Evolutionary conservation across 2,329 filamentous ascomycete genomes (phyloP).

Genomic region (Apiospora koreana): DNA sequence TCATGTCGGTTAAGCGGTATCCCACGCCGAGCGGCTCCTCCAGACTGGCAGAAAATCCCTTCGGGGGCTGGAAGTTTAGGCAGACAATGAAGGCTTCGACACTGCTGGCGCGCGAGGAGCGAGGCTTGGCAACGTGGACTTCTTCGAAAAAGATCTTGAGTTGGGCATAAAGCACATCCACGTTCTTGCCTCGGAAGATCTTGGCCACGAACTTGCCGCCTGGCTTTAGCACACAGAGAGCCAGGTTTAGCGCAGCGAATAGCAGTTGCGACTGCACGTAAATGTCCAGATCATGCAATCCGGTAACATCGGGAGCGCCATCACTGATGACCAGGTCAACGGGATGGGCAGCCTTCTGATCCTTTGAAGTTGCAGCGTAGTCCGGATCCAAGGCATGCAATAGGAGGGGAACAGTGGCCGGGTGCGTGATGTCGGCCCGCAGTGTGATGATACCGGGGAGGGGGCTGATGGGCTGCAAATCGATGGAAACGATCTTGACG

Average conservation of each 20-base stretch:
- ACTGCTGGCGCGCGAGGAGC: constrained; percentile 92
- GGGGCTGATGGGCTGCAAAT: constrained; percentile 93
- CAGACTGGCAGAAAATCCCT: constrained; percentile 73
- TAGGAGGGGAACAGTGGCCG: constrained; percentile 87
- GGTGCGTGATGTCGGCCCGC: constrained; percentile 95
- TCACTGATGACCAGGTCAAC: constrained; percentile 96
- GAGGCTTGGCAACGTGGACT: constrained; percentile 89
- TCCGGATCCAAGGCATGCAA: constrained; percentile 80
- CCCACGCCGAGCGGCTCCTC: constrained; percentile 74
- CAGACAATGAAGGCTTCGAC: constrained; percentile 97
- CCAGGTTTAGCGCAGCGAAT: constrained; percentile 90
- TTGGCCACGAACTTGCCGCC: constrained; percentile 98
- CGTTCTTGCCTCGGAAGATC: constrained; percentile 92
- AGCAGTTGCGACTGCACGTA: constrained; percentile 96
- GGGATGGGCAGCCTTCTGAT: constrained; percentile 65
- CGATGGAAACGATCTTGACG: constrained; percentile 94
- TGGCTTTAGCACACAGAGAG: constrained; percentile 86
- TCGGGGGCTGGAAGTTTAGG: constrained; percentile 80
- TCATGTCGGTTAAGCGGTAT: constrained; percentile 52
- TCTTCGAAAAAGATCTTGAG: constrained; percentile 86
- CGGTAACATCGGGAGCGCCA: constrained; percentile 94
- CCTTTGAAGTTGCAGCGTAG: constrained; percentile 50
- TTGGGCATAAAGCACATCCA: constrained; percentile 94
- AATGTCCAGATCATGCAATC: constrained; percentile 94
- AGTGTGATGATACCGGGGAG: constrained; percentile 90